Evolutionary conservation across 345 rosid species (phyloP).

Genomic region (Citrus inodora): DNA sequence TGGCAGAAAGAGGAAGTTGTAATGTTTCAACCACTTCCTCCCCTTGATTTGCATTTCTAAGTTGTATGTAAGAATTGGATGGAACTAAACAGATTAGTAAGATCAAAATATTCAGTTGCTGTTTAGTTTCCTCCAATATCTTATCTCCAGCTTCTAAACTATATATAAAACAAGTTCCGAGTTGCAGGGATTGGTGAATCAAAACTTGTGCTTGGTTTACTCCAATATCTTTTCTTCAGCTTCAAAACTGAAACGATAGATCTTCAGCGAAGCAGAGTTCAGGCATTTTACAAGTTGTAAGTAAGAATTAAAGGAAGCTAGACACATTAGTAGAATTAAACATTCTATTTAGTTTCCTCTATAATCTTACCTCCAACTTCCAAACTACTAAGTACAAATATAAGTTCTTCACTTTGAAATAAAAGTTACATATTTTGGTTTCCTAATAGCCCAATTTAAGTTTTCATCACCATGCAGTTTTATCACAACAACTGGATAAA

Average conservation of each 20-base stretch:
- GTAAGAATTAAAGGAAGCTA: not conserved
- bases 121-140: not conserved
- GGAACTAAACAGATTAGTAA: not conserved
- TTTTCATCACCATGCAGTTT: not conserved
- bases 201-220: not conserved
- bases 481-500: not conserved
- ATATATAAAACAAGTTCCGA: not conserved
- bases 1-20: not conserved
- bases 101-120: not conserved
- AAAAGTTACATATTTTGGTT: not conserved
- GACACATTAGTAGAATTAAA: not conserved
- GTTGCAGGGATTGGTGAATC: not conserved
- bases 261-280: too few relatives aligned
- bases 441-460: not conserved
- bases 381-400: not conserved
- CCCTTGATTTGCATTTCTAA: not conserved
- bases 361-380: not conserved
- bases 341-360: not conserved
- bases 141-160: not conserved
- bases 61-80: constrained; percentile 10
- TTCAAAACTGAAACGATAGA: not conserved
- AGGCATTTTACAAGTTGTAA: not conserved
- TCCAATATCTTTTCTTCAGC: not conserved
- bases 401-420: not conserved
- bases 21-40: not conserved